Evolutionary conservation across 2,329 filamentous ascomycete species (phyloP).

Genomic region (Amauroascus niger): DNA sequence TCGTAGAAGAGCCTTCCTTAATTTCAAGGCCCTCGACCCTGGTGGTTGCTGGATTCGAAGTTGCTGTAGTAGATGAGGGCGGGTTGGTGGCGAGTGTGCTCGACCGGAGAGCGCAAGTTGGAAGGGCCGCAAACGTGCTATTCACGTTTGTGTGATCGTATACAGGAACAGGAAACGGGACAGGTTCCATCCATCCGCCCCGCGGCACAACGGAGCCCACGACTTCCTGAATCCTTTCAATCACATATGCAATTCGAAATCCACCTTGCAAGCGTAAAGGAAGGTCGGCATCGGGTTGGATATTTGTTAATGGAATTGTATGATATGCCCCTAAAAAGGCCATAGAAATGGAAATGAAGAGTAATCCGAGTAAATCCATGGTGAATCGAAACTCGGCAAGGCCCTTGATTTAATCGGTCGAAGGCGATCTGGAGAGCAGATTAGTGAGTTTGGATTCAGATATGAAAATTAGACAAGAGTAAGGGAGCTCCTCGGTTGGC

Average conservation of each 20-base stretch:
- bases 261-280: conserved; percentile 10
- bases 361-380: conserved; percentile 19
- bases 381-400: neutral
- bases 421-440: neutral
- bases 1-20: neutral
- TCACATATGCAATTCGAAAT: conserved; percentile 7
- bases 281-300: conserved; percentile 7
- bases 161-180: neutral
- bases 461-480: too few species aligned
- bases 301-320: conserved; percentile 6
- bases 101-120: neutral
- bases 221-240: neutral
- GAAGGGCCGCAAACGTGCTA: neutral
- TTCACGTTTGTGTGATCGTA: neutral
- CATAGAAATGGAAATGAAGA: conserved; percentile 16
- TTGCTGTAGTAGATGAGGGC: neutral
- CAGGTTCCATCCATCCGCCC: neutral
- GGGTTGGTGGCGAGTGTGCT: neutral
- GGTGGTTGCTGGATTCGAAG: neutral
- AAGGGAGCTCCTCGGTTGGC: too few species aligned
- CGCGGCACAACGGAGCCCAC: neutral
- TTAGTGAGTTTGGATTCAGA: neutral
- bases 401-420: neutral
- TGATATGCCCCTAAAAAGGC: conserved; percentile 19
- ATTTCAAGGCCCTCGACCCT: neutral